Percentiles rank a stretch among this genome's conserved stretches.
Evolutionary conservation across 2,329 filamentous ascomycete genomes (phyloP).

Genomic region (Alternaria sp.): DNA sequence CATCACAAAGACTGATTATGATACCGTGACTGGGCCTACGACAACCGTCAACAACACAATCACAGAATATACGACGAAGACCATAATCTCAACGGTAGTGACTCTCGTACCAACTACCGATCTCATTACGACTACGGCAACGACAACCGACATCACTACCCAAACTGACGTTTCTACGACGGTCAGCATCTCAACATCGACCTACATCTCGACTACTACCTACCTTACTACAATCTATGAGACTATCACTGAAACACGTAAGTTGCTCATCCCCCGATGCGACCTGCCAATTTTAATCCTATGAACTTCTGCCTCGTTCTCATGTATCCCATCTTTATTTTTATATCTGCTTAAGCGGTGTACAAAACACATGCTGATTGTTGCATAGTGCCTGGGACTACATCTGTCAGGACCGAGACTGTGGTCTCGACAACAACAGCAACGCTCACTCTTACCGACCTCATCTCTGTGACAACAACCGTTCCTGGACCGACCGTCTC

Average conservation of each 20-base stretch:
- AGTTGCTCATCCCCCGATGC: neutral
- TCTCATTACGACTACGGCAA: constrained; percentile 16
- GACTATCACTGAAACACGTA: constrained; percentile 6
- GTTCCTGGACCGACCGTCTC: constrained; percentile 7
- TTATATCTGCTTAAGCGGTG: neutral
- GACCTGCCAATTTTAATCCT: neutral
- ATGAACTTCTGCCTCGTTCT: neutral
- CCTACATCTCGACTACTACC: constrained; percentile 18
- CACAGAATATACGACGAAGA: constrained; percentile 19
- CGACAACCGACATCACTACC: constrained; percentile 11
- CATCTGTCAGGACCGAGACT: constrained; percentile 15
- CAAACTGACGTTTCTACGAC: constrained; percentile 22
- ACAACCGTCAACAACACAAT: constrained; percentile 19
- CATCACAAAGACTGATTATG: constrained; percentile 10
- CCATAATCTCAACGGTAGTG: constrained; percentile 22
- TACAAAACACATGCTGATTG: neutral
- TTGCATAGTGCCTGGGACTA: constrained; percentile 11
- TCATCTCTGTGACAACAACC: constrained; percentile 8
- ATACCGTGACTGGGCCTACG: constrained; percentile 3
- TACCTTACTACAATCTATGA: constrained; percentile 6
- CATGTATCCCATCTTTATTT: neutral
- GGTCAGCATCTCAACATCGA: constrained; percentile 24
- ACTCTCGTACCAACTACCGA: constrained; percentile 27
- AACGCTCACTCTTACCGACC: constrained; percentile 9
- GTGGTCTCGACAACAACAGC: constrained; percentile 17